Percentiles rank a stretch among this genome's conserved stretches.
Evolutionary conservation across 495 filamentous ascomycete genomes (phyloP).

Genomic region (Clohesyomyces aquaticus): DNA sequence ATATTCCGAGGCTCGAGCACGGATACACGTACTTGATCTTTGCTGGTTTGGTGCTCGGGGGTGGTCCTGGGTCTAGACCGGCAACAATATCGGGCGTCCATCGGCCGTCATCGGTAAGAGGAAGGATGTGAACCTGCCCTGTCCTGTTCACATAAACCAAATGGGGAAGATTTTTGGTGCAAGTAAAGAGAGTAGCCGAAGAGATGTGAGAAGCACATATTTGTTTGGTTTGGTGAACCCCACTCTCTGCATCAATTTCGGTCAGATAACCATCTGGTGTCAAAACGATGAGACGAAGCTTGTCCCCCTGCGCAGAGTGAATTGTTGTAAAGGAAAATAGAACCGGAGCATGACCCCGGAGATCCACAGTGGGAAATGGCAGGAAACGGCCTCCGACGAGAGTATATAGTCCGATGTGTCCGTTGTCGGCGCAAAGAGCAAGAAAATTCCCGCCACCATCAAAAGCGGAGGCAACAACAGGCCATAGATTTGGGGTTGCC

Average conservation of each 20-base stretch:
- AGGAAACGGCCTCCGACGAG: slow-evolving; percentile 57
- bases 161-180: slow-evolving; percentile 21
- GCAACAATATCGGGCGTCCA: slow-evolving; percentile 44
- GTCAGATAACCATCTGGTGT: slow-evolving; percentile 61
- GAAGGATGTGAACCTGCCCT: slow-evolving; percentile 52
- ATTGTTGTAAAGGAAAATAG: slow-evolving; percentile 60
- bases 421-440: slow-evolving; percentile 61
- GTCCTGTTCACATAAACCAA: slow-evolving; percentile 27
- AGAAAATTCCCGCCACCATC: slow-evolving; percentile 64
- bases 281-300: slow-evolving; percentile 55
- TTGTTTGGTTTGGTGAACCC: slow-evolving; percentile 38
- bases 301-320: slow-evolving; percentile 23
- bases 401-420: slow-evolving; percentile 62
- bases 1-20: slow-evolving; percentile 51
- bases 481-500: slow-evolving; percentile 53
- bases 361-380: slow-evolving; percentile 51
- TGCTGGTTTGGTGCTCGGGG: slow-evolving; percentile 38
- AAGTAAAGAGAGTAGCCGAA: slow-evolving; percentile 20
- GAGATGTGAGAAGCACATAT: slow-evolving; percentile 28
- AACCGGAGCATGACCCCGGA: slow-evolving; percentile 57
- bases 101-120: slow-evolving; percentile 45
- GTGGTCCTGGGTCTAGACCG: slow-evolving; percentile 36
- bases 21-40: slow-evolving; percentile 46
- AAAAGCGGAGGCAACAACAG: slow-evolving; percentile 62
- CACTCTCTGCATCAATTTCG: slow-evolving; percentile 50